Conservation (phyloP, 148 eudicot genomes). For the Mesembryanthemum crystallinum region DNA sequence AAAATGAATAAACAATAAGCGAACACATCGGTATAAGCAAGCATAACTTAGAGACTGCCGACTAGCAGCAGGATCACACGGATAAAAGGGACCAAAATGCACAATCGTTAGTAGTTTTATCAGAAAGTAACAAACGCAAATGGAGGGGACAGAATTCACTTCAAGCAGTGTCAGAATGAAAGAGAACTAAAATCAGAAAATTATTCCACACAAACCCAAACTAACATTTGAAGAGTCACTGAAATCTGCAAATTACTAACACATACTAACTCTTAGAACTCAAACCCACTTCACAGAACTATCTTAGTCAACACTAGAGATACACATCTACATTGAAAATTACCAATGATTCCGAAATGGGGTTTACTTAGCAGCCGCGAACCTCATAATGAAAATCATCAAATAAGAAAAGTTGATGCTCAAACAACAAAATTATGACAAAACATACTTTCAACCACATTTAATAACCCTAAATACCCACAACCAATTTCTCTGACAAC, state of each 20-base stretch:
- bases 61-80: background rate
- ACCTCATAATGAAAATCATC: background rate
- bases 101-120: background rate
- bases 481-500: background rate
- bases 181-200: background rate
- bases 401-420: background rate
- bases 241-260: too few species aligned
- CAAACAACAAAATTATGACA: background rate
- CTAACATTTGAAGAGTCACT: too few species aligned
- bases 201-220: background rate
- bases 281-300: background rate
- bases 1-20: background rate
- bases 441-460: background rate
- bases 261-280: background rate
- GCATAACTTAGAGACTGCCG: background rate
- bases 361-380: too few species aligned
- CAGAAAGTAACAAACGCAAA: background rate
- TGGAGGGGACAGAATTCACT: background rate
- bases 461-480: background rate
- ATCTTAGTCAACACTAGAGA: background rate
- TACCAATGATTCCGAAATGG: background rate
- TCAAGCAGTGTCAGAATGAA: background rate
- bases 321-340: background rate
- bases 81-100: background rate
- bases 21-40: background rate